Evolutionary conservation across 768 basidiomycete species (phyloP).

Genomic region (Termitomyces sp.): DNA sequence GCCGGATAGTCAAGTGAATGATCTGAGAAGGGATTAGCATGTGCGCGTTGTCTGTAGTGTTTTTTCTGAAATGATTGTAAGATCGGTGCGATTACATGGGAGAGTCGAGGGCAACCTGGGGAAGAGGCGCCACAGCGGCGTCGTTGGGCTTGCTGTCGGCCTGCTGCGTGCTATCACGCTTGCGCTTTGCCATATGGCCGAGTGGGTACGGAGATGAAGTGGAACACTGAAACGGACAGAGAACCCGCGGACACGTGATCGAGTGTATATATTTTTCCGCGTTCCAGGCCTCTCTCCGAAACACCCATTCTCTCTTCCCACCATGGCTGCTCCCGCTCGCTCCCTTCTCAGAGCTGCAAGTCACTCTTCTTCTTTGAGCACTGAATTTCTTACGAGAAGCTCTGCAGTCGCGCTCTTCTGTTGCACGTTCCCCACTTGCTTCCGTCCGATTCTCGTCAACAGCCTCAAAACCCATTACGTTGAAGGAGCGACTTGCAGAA

Average conservation of each 20-base stretch:
- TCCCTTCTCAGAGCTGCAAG: slow-evolving; percentile 39
- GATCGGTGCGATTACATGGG: background rate
- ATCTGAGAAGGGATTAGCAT: slow-evolving; percentile 86
- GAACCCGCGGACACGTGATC: slow-evolving; percentile 25
- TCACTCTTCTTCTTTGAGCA: slow-evolving; percentile 13
- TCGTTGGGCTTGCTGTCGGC: slow-evolving; percentile 11
- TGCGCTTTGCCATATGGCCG: slow-evolving; percentile 34
- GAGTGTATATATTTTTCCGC: slow-evolving; percentile 18
- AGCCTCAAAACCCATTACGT: slow-evolving; percentile 62
- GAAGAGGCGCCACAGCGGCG: slow-evolving; percentile 32
- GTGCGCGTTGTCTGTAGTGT: slow-evolving; percentile 80
- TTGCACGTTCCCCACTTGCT: slow-evolving; percentile 41
- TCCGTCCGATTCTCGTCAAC: slow-evolving; percentile 66
- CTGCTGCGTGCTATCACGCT: slow-evolving; percentile 23
- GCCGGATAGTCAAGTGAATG: slow-evolving; percentile 86
- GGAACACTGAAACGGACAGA: slow-evolving; percentile 9
- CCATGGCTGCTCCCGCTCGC: slow-evolving; percentile 43
- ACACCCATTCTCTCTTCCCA: slow-evolving; percentile 12
- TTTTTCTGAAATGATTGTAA: slow-evolving; percentile 55
- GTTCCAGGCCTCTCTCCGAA: slow-evolving; percentile 14
- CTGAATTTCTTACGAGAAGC: slow-evolving; percentile 7
- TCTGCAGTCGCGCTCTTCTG: slow-evolving; percentile 48
- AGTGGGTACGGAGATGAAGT: background rate
- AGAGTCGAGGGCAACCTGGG: slow-evolving; percentile 40
- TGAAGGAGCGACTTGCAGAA: slow-evolving; percentile 92